Conservation (phyloP, 129 eudicot genomes). For the Pittosporum tobira region DNA sequence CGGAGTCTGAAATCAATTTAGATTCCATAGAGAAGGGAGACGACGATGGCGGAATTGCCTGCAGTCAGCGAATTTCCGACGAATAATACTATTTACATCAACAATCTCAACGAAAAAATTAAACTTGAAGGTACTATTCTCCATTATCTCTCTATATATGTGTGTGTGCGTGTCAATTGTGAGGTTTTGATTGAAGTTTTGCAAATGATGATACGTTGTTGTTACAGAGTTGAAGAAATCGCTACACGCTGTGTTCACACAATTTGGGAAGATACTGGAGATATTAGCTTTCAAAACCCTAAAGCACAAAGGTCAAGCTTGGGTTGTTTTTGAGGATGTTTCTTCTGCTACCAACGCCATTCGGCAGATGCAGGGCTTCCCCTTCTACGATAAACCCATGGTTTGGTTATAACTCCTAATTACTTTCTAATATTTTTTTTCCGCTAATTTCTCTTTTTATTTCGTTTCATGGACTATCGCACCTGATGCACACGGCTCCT, state of each 20-base stretch:
- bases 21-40: background rate
- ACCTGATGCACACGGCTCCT: too few relatives aligned
- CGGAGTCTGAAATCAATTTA: background rate
- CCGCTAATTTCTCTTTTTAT: too few relatives aligned
- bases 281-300: slow-evolving; percentile 92
- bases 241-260: slow-evolving; percentile 76
- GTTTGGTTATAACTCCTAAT: slow-evolving; percentile 20
- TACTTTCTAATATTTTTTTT: too few relatives aligned
- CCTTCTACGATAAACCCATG: slow-evolving; percentile 96
- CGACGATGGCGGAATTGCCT: slow-evolving; percentile 52
- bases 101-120: slow-evolving; percentile 82
- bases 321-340: slow-evolving; percentile 89
- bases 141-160: background rate
- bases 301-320: slow-evolving; percentile 93
- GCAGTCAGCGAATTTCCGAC: slow-evolving; percentile 45
- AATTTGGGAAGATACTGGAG: slow-evolving; percentile 84
- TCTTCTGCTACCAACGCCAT: slow-evolving; percentile 61
- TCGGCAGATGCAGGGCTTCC: slow-evolving; percentile 88
- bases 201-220: background rate
- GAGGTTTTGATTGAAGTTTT: background rate
- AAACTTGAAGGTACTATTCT: slow-evolving; percentile 64
- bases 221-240: slow-evolving; percentile 80
- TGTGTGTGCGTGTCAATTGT: background rate
- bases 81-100: slow-evolving; percentile 80
- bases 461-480: too few relatives aligned